These are phyloP conservation scores for Mycena epipterygia DNA, from an alignment of 768 basidiomycete genomes.

Conservation along the genomic window DNA sequence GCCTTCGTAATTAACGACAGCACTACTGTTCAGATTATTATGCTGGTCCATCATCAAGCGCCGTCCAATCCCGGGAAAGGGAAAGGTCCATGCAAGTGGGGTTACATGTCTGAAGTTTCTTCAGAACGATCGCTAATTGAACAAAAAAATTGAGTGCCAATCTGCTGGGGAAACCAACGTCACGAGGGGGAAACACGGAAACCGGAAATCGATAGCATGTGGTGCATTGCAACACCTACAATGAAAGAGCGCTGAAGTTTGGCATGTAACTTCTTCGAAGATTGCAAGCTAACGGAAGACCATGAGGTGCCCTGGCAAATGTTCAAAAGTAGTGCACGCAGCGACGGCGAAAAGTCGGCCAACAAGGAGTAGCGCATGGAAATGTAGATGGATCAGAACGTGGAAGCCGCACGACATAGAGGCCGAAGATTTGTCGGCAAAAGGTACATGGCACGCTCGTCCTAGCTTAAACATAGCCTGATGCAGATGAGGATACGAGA, in stretches of 20 bases:
- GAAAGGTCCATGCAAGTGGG: too few relatives aligned
- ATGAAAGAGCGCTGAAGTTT: neutral
- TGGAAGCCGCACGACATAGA: neutral
- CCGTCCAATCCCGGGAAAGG: too few relatives aligned
- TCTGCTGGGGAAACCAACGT: neutral
- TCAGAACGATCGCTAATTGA: too few relatives aligned
- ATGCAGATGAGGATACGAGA: too few relatives aligned
- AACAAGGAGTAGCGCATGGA: conserved; percentile 15
- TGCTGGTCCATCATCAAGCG: too few relatives aligned
- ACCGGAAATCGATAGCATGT: neutral
- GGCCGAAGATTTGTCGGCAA: neutral
- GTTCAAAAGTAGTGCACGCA: neutral
- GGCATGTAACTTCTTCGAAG: neutral
- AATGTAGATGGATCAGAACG: neutral
- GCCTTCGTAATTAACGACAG: too few relatives aligned
- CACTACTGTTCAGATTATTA: too few relatives aligned
- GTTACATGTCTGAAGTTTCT: neutral
- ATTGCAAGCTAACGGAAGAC: neutral
- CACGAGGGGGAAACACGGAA: neutral
- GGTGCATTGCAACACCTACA: neutral
- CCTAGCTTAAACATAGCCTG: neutral
- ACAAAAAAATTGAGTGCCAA: neutral
- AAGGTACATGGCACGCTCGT: neutral
- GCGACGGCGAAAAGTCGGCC: conserved; percentile 10
- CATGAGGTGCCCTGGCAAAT: neutral